Evolutionary conservation across 768 basidiomycete genomes (phyloP).

Genomic region (Podaxis sp.): DNA sequence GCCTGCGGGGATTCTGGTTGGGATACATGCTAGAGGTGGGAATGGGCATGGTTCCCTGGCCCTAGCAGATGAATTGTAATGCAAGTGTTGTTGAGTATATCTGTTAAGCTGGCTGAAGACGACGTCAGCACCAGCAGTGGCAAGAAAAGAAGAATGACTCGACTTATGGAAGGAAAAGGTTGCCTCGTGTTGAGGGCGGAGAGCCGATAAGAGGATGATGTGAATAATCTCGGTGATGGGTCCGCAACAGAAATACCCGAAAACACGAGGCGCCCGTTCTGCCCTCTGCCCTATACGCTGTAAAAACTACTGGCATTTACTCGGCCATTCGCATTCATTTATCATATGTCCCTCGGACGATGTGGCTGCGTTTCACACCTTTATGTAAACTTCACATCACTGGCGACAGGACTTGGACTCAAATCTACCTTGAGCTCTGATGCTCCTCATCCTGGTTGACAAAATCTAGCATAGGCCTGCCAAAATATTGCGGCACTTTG

Average conservation of each 20-base stretch:
- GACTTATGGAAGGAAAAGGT: constrained; percentile 29
- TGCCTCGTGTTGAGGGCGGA: constrained; percentile 42
- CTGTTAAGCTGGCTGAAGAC: constrained; percentile 16
- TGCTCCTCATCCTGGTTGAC: not conserved
- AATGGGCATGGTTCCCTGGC: constrained; percentile 6
- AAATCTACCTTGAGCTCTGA: not conserved
- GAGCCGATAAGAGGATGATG: constrained; percentile 22
- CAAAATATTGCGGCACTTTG: not conserved
- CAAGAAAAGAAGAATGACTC: constrained; percentile 31
- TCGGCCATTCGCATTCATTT: not conserved
- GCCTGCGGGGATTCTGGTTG: constrained; percentile 12
- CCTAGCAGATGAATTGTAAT: not conserved
- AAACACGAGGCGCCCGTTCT: constrained; percentile 8
- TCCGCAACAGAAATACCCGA: constrained; percentile 20
- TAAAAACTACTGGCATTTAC: not conserved
- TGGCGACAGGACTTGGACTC: not conserved
- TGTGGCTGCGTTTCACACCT: not conserved
- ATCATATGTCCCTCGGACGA: not conserved
- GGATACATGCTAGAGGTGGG: constrained; percentile 15
- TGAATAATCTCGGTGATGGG: constrained; percentile 28
- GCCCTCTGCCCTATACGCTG: constrained; percentile 15
- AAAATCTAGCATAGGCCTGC: not conserved
- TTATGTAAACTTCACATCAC: not conserved
- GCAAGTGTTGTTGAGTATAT: not conserved
- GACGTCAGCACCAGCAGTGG: constrained; percentile 26